Evolutionary conservation across 2,329 filamentous ascomycete species (phyloP).

Genomic region (Sporothrix globosa): DNA sequence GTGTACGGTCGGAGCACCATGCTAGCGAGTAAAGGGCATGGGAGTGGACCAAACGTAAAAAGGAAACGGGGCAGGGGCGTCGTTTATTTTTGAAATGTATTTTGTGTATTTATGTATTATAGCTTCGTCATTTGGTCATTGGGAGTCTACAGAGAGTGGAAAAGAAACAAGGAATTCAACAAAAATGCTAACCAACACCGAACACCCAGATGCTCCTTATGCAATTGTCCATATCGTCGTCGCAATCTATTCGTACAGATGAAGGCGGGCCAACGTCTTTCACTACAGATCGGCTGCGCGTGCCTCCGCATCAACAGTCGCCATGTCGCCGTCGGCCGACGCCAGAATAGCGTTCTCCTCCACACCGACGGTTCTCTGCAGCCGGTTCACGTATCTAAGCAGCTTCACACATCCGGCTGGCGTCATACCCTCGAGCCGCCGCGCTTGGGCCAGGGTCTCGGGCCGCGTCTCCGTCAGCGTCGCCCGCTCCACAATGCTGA

Average conservation of each 20-base stretch:
- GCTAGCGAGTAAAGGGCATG: conserved; percentile 13
- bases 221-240: conserved; percentile 17
- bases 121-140: conserved; percentile 15
- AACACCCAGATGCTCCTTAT: conserved; percentile 14
- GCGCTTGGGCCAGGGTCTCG: conserved; percentile 85
- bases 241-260: conserved; percentile 15
- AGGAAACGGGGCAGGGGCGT: conserved; percentile 14
- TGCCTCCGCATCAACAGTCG: conserved; percentile 48
- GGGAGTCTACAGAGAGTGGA: neutral
- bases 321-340: conserved; percentile 44
- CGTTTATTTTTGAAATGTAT: neutral
- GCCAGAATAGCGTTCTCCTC: conserved; percentile 26
- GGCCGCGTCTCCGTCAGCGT: conserved; percentile 72
- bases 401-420: conserved; percentile 63
- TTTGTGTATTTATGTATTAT: conserved; percentile 16
- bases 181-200: neutral
- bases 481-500: conserved; percentile 78
- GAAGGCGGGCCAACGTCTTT: neutral
- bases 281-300: conserved; percentile 45
- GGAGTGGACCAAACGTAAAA: neutral
- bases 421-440: conserved; percentile 79
- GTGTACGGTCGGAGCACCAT: neutral
- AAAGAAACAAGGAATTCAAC: neutral
- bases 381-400: conserved; percentile 62
- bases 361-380: conserved; percentile 25